Conservation (phyloP, 2,329 filamentous ascomycete genomes). For the Apiospora malaysiana region DNA sequence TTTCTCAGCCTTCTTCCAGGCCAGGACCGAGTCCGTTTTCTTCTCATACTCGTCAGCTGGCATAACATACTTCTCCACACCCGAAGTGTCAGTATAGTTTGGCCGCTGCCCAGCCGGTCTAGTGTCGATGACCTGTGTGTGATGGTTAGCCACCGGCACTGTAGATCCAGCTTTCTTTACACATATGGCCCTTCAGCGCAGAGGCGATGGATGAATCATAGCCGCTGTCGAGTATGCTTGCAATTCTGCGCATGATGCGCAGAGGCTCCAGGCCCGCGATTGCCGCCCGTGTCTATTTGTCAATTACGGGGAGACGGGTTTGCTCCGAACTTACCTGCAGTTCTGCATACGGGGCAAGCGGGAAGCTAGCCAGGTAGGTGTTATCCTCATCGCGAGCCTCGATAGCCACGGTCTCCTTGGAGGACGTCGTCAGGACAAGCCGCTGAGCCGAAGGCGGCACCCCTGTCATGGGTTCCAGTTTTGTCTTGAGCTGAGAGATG, state of each 20-base stretch:
- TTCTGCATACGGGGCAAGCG: conserved; percentile 76
- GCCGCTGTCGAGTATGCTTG: not conserved
- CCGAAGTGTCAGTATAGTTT: conserved; percentile 81
- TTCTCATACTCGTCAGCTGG: conserved; percentile 85
- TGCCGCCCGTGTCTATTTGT: conserved; percentile 7
- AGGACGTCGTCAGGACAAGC: conserved; percentile 71
- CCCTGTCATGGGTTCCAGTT: conserved; percentile 92
- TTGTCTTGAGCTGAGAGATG: conserved; percentile 80
- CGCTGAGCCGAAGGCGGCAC: conserved; percentile 82
- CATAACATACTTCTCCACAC: conserved; percentile 89
- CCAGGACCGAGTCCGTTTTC: conserved; percentile 85
- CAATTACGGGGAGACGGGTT: not conserved
- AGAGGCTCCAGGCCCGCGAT: not conserved
- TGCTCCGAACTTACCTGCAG: conserved; percentile 69
- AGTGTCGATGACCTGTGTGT: conserved; percentile 74
- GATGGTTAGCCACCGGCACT: conserved; percentile 31
- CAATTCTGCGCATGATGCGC: not conserved
- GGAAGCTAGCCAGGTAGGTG: conserved; percentile 67
- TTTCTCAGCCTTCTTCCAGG: conserved; percentile 95
- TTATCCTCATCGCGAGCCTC: conserved; percentile 76
- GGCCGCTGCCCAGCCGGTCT: conserved; percentile 76
- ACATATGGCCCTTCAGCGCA: not conserved
- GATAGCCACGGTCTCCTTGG: conserved; percentile 67
- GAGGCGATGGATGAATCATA: not conserved
- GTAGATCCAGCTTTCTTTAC: not conserved